Base-by-base conservation (phyloP, 2,329 filamentous ascomycete species). In the Harringtonia aguacate region DNA sequence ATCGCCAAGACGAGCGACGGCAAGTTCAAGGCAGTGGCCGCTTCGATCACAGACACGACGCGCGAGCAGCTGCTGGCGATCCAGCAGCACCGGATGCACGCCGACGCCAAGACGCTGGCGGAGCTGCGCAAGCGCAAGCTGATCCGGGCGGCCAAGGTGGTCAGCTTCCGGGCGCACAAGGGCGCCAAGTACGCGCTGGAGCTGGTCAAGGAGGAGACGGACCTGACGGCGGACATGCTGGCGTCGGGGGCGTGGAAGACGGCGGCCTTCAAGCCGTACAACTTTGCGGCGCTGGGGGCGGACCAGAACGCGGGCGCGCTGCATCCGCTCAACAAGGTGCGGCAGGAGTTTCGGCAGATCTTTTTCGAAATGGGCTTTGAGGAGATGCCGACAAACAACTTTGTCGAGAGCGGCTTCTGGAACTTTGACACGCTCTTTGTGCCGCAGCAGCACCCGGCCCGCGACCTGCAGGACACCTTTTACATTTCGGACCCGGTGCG, bases 301-400 rank as follows among this genome's bases (percentile, higher is more conserved):
- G 73, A 78, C 53, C 77, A 81, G 60, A 68, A 72, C 50, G 68
- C 77, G 14, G 77, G 78, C 41, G 74, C 77, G 14, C 64, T 75
- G 58, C 83, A 74, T 59, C 79, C 81, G 58, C 69, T 98, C 53
- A 95, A 88, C 69, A 97, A 97, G 72, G 90, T 97, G 56, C 84
- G 92, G 55, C 78, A 86, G 56, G 92, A 97, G 67, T 95, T 98
- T 75, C 76, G 92, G 46, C 85, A 92, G 60, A 95, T 98, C 61
- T 98, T 98, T 79, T 97, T 98, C 67, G 88, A 95, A 62, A 94
- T 95, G 81, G 92, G 90, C 43, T 98, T 97, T 69, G 82, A 90
- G 58, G 92, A 98, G 71, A 97, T 98, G 92, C 86, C 89, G 14
- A 95, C 90, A 40, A 84, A 84, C 66, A 79, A 86, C 62, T 95